A percentile compares a stretch with the other conserved stretches of the same genome.
These are phyloP conservation scores for Ampelocalamus luodianensis DNA, from an alignment of 176 grass and related monocot species.

Conservation along the genomic window DNA sequence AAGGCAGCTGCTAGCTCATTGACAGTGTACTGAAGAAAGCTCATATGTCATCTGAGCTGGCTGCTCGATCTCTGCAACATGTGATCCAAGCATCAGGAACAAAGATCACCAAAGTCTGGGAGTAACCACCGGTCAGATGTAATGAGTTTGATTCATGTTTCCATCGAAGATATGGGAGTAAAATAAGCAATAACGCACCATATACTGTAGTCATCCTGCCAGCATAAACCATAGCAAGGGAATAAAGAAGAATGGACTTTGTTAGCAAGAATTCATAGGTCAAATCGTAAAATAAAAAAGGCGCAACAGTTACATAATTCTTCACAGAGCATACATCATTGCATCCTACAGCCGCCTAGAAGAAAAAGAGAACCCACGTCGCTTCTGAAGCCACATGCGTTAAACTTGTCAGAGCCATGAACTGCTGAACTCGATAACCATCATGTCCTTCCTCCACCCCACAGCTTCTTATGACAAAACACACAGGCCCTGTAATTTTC, in stretches of 20 bases:
- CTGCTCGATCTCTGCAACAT: neutral
- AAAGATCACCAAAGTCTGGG: neutral
- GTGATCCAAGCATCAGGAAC: neutral
- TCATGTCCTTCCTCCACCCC: neutral
- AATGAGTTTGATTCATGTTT: neutral
- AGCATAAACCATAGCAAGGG: neutral
- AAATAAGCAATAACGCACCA: neutral
- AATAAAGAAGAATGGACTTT: neutral
- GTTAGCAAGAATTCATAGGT: neutral
- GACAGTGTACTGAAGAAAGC: neutral
- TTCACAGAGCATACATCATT: neutral
- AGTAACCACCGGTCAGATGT: neutral
- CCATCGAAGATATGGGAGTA: neutral
- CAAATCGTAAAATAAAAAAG: neutral
- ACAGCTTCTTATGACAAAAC: neutral
- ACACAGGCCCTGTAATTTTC: neutral
- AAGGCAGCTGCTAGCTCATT: neutral
- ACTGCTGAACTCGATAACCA: neutral
- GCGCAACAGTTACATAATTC: neutral
- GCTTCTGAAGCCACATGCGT: neutral
- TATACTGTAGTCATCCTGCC: neutral
- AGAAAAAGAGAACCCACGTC: neutral
- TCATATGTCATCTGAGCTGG: neutral
- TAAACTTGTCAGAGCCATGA: neutral
- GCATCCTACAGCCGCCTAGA: neutral